Conservation (phyloP, 345 rosid genomes). For the Eucalyptus victrix region DNA sequence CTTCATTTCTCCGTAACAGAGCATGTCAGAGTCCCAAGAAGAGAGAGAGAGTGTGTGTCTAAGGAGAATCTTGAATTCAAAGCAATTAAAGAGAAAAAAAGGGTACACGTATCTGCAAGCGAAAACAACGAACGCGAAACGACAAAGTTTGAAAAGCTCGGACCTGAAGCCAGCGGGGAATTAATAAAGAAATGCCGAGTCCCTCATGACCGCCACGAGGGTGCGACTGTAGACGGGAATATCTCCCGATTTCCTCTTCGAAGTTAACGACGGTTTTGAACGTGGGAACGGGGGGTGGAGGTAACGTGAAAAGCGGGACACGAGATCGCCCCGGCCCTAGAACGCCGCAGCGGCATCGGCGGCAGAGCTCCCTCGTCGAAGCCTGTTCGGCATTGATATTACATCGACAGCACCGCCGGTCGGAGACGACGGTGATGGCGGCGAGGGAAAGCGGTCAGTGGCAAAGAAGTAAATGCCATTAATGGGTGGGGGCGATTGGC, state of each 20-base stretch:
- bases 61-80: not conserved
- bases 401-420: not conserved
- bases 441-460: conserved; percentile 5
- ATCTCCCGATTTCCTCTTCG: conserved; percentile 14
- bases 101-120: not conserved
- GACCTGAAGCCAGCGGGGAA: not conserved
- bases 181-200: not conserved
- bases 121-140: not conserved
- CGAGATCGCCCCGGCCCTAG: conserved; percentile 10
- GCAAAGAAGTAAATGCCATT: conserved; percentile 40
- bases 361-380: not conserved
- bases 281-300: not conserved
- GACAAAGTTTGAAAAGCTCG: not conserved
- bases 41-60: not conserved
- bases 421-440: not conserved
- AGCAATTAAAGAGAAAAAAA: not conserved
- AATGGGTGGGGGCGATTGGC: conserved; percentile 16
- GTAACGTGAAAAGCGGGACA: conserved; percentile 17
- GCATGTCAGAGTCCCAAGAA: not conserved
- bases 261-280: conserved; percentile 18
- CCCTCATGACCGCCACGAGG: not conserved
- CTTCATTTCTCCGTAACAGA: not conserved
- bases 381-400: not conserved
- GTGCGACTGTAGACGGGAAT: not conserved
- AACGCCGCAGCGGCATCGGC: not conserved